phyloP scores from a whole-genome alignment of 2,329 filamentous ascomycete genomes.

The Paraphoma sp. region DNA sequence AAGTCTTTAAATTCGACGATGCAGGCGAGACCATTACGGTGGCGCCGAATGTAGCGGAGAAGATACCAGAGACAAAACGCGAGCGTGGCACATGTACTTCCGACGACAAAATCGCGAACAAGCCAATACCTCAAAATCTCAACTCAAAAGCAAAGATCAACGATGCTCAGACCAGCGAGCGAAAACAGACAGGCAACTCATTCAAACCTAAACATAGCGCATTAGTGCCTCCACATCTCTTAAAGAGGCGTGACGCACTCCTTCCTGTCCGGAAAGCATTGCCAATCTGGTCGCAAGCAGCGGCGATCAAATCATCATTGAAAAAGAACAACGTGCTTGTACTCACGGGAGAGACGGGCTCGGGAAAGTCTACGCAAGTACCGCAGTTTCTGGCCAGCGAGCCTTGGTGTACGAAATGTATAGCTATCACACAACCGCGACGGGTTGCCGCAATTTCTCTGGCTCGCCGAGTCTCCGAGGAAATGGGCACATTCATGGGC shows the following conservation, averaged over 20 bases:
- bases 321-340: slow-evolving; percentile 75
- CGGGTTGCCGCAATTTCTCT: slow-evolving; percentile 92
- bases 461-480: slow-evolving; percentile 84
- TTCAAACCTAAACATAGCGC: slow-evolving; percentile 4
- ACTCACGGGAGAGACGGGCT: slow-evolving; percentile 91
- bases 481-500: slow-evolving; percentile 73
- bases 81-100: no score
- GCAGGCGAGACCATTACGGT: not conserved
- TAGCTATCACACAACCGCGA: slow-evolving; percentile 93
- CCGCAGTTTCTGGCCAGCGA: slow-evolving; percentile 86
- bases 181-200: slow-evolving; percentile 5
- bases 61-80: no score
- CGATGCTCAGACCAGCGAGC: not conserved
- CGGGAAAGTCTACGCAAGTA: slow-evolving; percentile 95
- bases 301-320: slow-evolving; percentile 72
- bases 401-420: slow-evolving; percentile 77
- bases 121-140: not conserved
- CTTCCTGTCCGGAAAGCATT: slow-evolving; percentile 68
- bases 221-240: slow-evolving; percentile 28
- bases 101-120: not conserved
- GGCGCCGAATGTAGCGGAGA: no score
- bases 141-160: not conserved
- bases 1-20: not conserved
- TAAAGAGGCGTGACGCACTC: slow-evolving; percentile 56
- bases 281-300: slow-evolving; percentile 79